Conservation (phyloP, 2,329 filamentous ascomycete genomes). For the Cladobotryum protrusum region DNA sequence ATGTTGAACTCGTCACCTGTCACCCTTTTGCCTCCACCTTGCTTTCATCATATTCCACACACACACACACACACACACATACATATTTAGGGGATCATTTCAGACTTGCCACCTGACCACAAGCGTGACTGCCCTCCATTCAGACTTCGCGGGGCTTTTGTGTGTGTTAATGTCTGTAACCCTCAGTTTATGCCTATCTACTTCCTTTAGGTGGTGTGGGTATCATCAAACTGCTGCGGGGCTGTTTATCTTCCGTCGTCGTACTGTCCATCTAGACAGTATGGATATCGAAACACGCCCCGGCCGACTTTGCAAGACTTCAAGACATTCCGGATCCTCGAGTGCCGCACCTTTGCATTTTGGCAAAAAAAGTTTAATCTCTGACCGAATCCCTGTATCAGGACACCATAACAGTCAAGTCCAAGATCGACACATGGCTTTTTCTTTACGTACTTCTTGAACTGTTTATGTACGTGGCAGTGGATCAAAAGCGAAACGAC, state of each 20-base stretch:
- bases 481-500: constrained; percentile 4
- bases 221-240: too few species aligned
- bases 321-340: constrained; percentile 1
- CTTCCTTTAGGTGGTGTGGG: too few species aligned
- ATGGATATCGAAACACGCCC: too few species aligned
- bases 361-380: too few species aligned
- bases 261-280: too few species aligned
- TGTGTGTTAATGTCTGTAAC: not conserved
- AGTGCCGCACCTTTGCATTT: not conserved
- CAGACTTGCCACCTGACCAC: not conserved
- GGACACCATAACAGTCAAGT: not conserved
- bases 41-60: not conserved
- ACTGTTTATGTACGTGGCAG: constrained; percentile 9
- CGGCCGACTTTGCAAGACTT: too few species aligned
- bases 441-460: not conserved
- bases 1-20: not conserved
- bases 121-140: too few species aligned
- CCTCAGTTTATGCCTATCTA: too few species aligned
- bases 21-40: constrained; percentile 6
- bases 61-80: not conserved
- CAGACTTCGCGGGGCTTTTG: not conserved
- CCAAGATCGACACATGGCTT: constrained; percentile 4
- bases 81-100: not conserved
- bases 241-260: too few species aligned
- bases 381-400: not conserved